Percentiles rank a stretch among this genome's conserved stretches.
phyloP scores from a whole-genome alignment of 2,329 filamentous ascomycete species.

The Blastomyces emzantsi region DNA sequence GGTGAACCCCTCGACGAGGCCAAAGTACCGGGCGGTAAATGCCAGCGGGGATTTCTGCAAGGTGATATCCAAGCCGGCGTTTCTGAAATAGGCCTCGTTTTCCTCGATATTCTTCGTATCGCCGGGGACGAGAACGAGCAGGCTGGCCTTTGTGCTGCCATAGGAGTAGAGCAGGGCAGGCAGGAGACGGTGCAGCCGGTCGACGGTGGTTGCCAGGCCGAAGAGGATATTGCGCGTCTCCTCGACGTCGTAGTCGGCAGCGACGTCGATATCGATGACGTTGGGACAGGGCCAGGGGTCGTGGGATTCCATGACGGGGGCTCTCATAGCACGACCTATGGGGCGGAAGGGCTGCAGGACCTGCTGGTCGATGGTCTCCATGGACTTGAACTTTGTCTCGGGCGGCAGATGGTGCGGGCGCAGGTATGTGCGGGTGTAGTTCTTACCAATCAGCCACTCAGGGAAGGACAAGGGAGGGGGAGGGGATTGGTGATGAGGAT shows the following conservation, averaged over 20 bases:
- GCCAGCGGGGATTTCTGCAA: conserved; percentile 33
- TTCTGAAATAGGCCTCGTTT: conserved; percentile 36
- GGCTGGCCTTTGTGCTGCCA: conserved; percentile 32
- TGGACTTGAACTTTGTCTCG: conserved; percentile 30
- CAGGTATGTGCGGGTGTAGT: conserved; percentile 37
- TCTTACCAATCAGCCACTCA: conserved; percentile 38
- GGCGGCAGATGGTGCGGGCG: conserved; percentile 31
- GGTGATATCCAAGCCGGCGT: conserved; percentile 34
- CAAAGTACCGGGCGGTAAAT: conserved; percentile 38
- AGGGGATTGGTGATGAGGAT: conserved; percentile 17
- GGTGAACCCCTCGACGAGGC: conserved; percentile 34
- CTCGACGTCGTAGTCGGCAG: conserved; percentile 31
- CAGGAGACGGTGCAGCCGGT: conserved; percentile 33
- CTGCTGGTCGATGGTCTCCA: conserved; percentile 31
- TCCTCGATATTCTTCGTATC: conserved; percentile 32
- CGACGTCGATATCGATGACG: conserved; percentile 34
- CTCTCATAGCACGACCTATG: conserved; percentile 33
- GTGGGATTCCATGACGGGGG: conserved; percentile 27
- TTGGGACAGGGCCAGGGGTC: conserved; percentile 29
- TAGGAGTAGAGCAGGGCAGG: conserved; percentile 37
- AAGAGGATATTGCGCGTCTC: conserved; percentile 36
- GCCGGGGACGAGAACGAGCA: conserved; percentile 35
- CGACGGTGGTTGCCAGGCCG: conserved; percentile 36
- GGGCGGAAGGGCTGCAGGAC: conserved; percentile 32
- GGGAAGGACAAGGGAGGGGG: conserved; percentile 30